Evolutionary conservation across 192 early-diverging fungal genomes (phyloP).

Genomic region (Gryganskiella cystojenkinii): DNA sequence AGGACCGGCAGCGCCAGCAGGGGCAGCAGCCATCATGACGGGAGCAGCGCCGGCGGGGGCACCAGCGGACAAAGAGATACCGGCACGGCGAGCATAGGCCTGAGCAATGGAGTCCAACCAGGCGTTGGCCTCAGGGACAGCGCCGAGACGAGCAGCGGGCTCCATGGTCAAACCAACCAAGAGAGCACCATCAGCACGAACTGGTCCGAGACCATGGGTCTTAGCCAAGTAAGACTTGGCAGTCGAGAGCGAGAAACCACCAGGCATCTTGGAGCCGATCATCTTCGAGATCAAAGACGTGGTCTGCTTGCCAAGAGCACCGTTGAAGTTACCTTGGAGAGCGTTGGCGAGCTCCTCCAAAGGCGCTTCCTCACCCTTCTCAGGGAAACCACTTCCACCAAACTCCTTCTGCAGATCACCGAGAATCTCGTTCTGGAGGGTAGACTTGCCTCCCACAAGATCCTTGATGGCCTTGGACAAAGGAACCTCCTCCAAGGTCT

Average conservation of each 20-base stretch:
- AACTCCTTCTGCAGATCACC: conserved; percentile 95
- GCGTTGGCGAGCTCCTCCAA: conserved; percentile 80
- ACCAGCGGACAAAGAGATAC: conserved; percentile 68
- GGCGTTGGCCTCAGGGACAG: conserved; percentile 77
- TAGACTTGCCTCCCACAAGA: conserved; percentile 93
- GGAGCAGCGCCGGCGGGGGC: conserved; percentile 59
- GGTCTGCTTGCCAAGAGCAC: conserved; percentile 85
- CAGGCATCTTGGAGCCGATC: conserved; percentile 92
- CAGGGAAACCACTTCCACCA: conserved; percentile 74
- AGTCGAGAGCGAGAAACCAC: conserved; percentile 83
- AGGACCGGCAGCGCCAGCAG: conserved; percentile 37
- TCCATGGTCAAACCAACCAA: conserved; percentile 86
- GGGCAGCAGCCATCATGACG: conserved; percentile 29
- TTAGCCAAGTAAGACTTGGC: conserved; percentile 79
- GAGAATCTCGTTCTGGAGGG: conserved; percentile 94
- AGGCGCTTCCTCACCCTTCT: conserved; percentile 91
- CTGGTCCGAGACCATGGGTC: conserved; percentile 80
- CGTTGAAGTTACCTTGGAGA: conserved; percentile 68
- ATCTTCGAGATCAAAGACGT: conserved; percentile 80
- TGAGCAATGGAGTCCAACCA: conserved; percentile 84
- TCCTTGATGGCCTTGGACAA: conserved; percentile 88
- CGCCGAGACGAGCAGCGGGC: conserved; percentile 79
- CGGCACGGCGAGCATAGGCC: conserved; percentile 76
- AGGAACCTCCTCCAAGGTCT: conserved; percentile 76
- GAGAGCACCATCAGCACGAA: conserved; percentile 78